Evolutionary conservation across 2,329 filamentous ascomycete species (phyloP).

Genomic region (Colletotrichum caudatum): DNA sequence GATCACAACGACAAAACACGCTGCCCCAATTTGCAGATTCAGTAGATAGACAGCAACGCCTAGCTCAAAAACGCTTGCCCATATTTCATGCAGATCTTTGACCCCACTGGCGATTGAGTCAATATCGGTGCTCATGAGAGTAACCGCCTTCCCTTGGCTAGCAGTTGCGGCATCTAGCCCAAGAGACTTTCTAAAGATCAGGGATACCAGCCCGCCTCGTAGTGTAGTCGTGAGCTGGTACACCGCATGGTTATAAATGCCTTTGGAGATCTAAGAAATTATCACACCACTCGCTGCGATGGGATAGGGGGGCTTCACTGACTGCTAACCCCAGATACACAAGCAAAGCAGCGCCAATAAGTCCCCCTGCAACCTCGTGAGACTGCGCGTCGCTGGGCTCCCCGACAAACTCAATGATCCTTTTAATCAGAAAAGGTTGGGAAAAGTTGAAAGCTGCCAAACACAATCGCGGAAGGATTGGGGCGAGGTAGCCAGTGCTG

Average conservation of each 20-base stretch:
- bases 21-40: conserved; percentile 41
- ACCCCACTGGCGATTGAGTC: conserved; percentile 39
- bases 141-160: conserved; percentile 38
- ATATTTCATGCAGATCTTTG: conserved; percentile 42
- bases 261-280: conserved; percentile 26
- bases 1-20: conserved; percentile 51
- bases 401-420: conserved; percentile 26
- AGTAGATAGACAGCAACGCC: conserved; percentile 41
- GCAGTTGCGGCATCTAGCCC: conserved; percentile 30
- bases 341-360: conserved; percentile 41
- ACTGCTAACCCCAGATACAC: conserved; percentile 44
- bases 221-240: conserved; percentile 44
- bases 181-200: conserved; percentile 44
- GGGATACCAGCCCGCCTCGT: conserved; percentile 41
- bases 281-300: background rate
- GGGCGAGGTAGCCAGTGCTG: background rate
- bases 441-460: conserved; percentile 11
- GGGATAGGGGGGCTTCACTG: background rate
- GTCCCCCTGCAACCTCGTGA: background rate
- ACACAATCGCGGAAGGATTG: background rate
- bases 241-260: conserved; percentile 40
- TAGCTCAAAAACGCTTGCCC: conserved; percentile 43
- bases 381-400: background rate
- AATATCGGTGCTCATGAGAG: conserved; percentile 42
- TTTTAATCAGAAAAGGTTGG: conserved; percentile 40